Percentiles rank a stretch among this genome's conserved stretches.
These are phyloP conservation scores for Fusarium keratoplasticum DNA, from an alignment of 2,329 filamentous ascomycete genomes.

Conservation along the genomic window DNA sequence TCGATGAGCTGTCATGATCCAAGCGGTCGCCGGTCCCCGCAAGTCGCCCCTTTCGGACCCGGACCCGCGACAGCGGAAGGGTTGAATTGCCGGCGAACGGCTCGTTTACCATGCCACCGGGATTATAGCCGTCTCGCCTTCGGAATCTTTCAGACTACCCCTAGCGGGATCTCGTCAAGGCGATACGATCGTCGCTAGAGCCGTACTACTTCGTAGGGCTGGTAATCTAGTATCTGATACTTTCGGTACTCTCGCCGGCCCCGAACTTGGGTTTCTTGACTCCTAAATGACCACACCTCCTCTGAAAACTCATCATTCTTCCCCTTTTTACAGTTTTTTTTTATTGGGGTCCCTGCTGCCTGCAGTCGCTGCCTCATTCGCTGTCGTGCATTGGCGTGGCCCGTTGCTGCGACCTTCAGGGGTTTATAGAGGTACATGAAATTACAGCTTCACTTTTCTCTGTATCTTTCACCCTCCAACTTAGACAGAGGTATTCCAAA, in stretches of 20 bases:
- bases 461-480: not conserved
- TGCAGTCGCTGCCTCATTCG: not conserved
- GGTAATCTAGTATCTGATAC: not conserved
- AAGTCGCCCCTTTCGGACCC: not conserved
- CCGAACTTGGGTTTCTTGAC: not conserved
- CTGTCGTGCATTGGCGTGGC: not conserved
- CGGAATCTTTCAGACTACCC: not conserved
- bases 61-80: not conserved
- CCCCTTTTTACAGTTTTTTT: not conserved
- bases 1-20: not conserved
- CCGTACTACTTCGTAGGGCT: not conserved
- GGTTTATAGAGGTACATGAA: not conserved
- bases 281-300: not conserved
- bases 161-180: not conserved
- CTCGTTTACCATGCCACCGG: not conserved
- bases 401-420: not conserved
- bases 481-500: not conserved
- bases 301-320: not conserved
- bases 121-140: not conserved
- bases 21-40: not conserved
- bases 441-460: not conserved
- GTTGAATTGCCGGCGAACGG: not conserved
- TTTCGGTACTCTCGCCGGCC: not conserved
- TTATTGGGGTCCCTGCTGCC: not conserved
- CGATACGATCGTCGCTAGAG: not conserved